Evolutionary conservation across 2,329 filamentous ascomycete genomes (phyloP), one percentile per base, ranked within the genome.

Genomic region (Calonectria honghensis): DNA sequence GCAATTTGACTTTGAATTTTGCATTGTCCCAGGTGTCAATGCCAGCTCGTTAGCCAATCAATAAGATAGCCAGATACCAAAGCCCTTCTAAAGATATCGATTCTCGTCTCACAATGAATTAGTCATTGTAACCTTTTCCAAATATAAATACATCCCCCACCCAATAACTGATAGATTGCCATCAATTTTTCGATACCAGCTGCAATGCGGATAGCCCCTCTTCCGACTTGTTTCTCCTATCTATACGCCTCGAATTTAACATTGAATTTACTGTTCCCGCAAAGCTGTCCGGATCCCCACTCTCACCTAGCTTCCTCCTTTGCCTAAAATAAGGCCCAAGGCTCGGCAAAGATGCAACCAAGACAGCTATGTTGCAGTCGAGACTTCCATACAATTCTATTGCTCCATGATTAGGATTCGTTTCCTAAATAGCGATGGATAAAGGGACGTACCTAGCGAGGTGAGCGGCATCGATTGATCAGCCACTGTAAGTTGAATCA

Each of bases 291-390:
- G 35, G n/a, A 27, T 39, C 29, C 13, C n/a, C 18, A 39, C 18
- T n/a, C 41, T 39, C 20, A 24, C 3, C 32, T 16, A 13, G 1
- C 5, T 11, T 39, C 14, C 24, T 61, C 57, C 27, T 39, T n/a
- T 6, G 24, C 11, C n/a, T 39, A 6, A 63, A 63, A 9, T 63
- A 63, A 29, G 57, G 57, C 7, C 57, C 57, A 14, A 45, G 35
- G 4, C 57, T 63, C 2, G 57, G 57, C 18, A 63, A 7, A 11
- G 57, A 63, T 41, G 57, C 57, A 18, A 41, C 35, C 37, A 63
- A 29, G 16, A 63, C 35, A 29, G 57, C 57, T 6, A 63, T 63
- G 3, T 18, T 63, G 35, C 57, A 63, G 41, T 63, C 57, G 20
- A 63, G 24, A 13, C 10, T 31, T 1, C 57, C 57, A 41, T 41